phyloP scores from a whole-genome alignment of 768 basidiomycete species.

The Auricularia cornea region DNA sequence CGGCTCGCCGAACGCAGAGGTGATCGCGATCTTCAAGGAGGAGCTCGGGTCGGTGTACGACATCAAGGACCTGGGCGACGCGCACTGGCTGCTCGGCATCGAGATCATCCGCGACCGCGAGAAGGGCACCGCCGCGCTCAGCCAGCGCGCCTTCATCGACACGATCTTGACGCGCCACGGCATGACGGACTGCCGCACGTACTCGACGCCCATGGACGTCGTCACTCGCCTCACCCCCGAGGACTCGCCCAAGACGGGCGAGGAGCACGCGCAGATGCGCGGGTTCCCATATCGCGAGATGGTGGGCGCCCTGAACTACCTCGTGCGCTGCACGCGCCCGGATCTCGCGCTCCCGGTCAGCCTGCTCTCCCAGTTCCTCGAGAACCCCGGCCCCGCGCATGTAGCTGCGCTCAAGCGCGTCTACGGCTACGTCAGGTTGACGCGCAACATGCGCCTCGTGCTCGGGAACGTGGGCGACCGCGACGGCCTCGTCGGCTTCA shows the following conservation, averaged over 20 bases:
- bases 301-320: not conserved
- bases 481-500: conserved; percentile 1
- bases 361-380: not conserved
- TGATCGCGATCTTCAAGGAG: conserved; percentile 12
- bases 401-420: not conserved
- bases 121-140: conserved; percentile 5
- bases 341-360: conserved; percentile 8
- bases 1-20: not conserved
- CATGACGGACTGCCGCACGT: conserved; percentile 2
- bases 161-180: conserved; percentile 9
- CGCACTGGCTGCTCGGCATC: not conserved
- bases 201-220: conserved; percentile 12
- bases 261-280: not conserved
- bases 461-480: not conserved
- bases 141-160: conserved; percentile 10
- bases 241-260: conserved; percentile 5
- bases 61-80: not conserved
- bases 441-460: not conserved
- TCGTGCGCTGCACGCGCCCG: conserved; percentile 8
- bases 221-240: conserved; percentile 1
- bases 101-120: conserved; percentile 3
- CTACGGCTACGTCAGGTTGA: not conserved
- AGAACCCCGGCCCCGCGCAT: not conserved
- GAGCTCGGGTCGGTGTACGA: conserved; percentile 1
- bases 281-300: not conserved